Evolutionary conservation across 2,329 filamentous ascomycete species (phyloP).

Genomic region (Pseudogymnoascus sp.): DNA sequence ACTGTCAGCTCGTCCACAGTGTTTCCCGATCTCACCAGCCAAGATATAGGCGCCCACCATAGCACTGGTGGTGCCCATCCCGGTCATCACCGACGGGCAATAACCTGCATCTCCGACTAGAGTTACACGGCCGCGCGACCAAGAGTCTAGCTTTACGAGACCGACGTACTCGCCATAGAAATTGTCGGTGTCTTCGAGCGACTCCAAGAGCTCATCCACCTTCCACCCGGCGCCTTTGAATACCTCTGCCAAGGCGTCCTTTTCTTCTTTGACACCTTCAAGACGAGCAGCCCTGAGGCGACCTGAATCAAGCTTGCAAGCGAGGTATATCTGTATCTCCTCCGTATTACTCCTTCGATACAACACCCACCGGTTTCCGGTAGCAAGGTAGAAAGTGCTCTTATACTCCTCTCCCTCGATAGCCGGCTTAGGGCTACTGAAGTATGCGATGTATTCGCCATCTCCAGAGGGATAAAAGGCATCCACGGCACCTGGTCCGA

Average conservation of each 20-base stretch:
- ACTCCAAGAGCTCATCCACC: conserved; percentile 35
- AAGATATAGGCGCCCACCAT: conserved; percentile 48
- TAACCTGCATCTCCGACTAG: conserved; percentile 49
- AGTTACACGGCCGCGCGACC: conserved; percentile 40
- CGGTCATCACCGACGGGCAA: conserved; percentile 41
- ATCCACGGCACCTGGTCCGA: conserved; percentile 22
- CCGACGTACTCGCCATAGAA: conserved; percentile 41
- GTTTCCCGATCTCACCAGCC: conserved; percentile 41
- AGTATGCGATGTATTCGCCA: conserved; percentile 31
- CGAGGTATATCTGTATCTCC: conserved; percentile 34
- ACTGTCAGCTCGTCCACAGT: neutral
- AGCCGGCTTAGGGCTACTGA: conserved; percentile 27
- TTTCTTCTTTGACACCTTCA: conserved; percentile 31
- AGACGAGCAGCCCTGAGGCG: conserved; percentile 24
- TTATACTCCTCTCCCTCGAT: conserved; percentile 29
- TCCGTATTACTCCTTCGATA: conserved; percentile 34
- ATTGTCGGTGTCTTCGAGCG: conserved; percentile 33
- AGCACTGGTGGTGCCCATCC: conserved; percentile 43
- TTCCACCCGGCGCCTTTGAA: conserved; percentile 41
- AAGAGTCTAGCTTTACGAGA: conserved; percentile 37
- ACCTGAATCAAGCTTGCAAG: conserved; percentile 23
- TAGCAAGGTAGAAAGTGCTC: conserved; percentile 32
- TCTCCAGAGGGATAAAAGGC: conserved; percentile 18
- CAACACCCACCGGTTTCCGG: conserved; percentile 33
- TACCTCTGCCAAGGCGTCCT: conserved; percentile 32